These are phyloP conservation scores for Globisporangium paroecandrum DNA, from an alignment of 352 stramenopile species.

Conservation along the genomic window DNA sequence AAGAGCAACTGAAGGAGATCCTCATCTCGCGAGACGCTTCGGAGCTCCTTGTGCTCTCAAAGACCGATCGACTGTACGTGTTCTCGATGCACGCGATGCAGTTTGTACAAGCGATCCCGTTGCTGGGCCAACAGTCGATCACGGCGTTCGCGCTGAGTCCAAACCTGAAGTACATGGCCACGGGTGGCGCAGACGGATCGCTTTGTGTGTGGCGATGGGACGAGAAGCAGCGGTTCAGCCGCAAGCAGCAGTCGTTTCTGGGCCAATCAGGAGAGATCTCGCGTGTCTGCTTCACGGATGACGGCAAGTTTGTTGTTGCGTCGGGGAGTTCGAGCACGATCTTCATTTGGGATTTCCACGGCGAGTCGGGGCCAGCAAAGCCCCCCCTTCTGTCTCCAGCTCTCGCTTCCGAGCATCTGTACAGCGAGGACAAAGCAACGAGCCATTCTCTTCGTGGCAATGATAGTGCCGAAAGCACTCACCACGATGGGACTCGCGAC, in stretches of 20 bases:
- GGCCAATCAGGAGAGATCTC: constrained; percentile 37
- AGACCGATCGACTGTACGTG: constrained; percentile 46
- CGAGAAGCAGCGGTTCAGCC: constrained; percentile 36
- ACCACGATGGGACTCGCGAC: neutral
- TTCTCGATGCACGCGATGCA: constrained; percentile 36
- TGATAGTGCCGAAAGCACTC: neutral
- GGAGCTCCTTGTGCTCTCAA: constrained; percentile 50
- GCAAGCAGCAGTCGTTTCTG: constrained; percentile 60
- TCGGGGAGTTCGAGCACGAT: constrained; percentile 40
- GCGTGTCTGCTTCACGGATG: constrained; percentile 36
- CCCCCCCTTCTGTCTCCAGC: neutral
- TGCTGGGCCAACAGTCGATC: constrained; percentile 55
- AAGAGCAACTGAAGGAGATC: constrained; percentile 32
- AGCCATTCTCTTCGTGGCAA: neutral
- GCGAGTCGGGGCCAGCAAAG: constrained; percentile 14
- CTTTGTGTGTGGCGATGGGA: constrained; percentile 64
- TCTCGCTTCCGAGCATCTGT: neutral
- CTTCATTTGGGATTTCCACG: constrained; percentile 63
- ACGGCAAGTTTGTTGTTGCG: constrained; percentile 38
- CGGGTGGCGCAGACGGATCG: constrained; percentile 50
- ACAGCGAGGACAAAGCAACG: neutral
- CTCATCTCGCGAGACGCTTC: constrained; percentile 45
- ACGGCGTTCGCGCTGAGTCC: constrained; percentile 41
- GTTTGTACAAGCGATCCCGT: constrained; percentile 48
- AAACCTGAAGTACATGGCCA: constrained; percentile 68